These are phyloP conservation scores for Petunia hybrid DNA, from an alignment of 305 asterid species.

Conservation along the genomic window DNA sequence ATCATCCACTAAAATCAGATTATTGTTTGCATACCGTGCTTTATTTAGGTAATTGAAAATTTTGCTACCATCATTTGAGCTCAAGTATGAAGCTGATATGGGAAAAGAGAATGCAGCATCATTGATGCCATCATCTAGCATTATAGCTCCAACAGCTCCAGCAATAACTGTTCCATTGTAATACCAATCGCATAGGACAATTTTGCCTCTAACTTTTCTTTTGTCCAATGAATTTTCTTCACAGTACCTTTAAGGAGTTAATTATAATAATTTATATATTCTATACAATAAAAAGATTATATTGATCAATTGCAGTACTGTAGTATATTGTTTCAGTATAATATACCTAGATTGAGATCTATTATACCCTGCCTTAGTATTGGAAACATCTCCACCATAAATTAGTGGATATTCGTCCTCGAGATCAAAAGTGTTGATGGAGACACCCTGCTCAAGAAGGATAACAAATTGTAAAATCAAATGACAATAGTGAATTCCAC, in stretches of 20 bases:
- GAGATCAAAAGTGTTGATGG: constrained; percentile 57
- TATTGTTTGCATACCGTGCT: constrained; percentile 44
- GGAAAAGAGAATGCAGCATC: constrained; percentile 60
- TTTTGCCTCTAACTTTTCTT: constrained; percentile 47
- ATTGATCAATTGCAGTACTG: too few relatives aligned
- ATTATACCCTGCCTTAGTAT: constrained; percentile 45
- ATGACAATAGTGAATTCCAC: neutral
- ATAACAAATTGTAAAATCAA: neutral
- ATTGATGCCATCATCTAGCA: constrained; percentile 40
- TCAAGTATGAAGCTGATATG: constrained; percentile 58
- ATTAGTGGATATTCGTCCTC: constrained; percentile 53
- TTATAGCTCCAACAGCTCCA: constrained; percentile 58
- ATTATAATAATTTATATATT: neutral
- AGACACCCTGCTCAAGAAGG: constrained; percentile 48
- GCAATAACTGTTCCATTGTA: constrained; percentile 40
- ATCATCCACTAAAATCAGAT: neutral
- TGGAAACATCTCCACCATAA: constrained; percentile 67
- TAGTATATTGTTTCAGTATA: neutral
- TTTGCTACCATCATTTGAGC: constrained; percentile 41
- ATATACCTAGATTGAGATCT: constrained; percentile 50
- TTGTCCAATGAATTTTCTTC: constrained; percentile 48
- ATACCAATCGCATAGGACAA: constrained; percentile 61
- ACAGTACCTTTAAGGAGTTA: constrained; percentile 51
- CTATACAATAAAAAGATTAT: neutral
- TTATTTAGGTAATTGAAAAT: constrained; percentile 46